Conservation (phyloP, 345 rosid species). For the Aquilaria malaccensis region DNA sequence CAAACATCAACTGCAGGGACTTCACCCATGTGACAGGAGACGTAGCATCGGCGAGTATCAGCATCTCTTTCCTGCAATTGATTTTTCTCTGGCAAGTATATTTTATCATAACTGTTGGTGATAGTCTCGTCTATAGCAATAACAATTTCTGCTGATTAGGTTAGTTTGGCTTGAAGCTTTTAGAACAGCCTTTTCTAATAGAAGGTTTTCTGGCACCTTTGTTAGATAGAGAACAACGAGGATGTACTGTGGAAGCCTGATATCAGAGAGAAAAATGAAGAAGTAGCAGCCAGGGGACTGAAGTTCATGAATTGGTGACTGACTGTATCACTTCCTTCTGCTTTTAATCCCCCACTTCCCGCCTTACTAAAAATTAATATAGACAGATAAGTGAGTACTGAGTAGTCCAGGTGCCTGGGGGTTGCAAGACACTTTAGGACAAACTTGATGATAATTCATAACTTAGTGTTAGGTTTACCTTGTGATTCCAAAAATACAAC, state of each 20-base stretch:
- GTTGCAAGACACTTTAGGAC: background rate
- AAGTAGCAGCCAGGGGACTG: constrained; percentile 61
- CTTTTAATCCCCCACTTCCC: background rate
- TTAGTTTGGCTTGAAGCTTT: background rate
- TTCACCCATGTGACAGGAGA: constrained; percentile 83
- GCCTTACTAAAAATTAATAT: background rate
- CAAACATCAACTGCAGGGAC: constrained; percentile 40
- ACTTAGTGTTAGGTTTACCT: no score
- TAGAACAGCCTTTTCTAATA: no score
- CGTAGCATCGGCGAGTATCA: constrained; percentile 48
- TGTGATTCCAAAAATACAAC: no score
- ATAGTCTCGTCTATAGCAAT: background rate
- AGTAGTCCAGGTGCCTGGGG: background rate
- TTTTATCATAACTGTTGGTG: constrained; percentile 3
- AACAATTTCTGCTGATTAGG: background rate
- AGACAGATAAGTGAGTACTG: background rate
- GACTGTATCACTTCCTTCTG: background rate
- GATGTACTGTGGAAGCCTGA: constrained; percentile 53
- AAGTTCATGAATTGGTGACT: constrained; percentile 63
- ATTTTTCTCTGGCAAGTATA: constrained; percentile 68
- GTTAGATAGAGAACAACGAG: constrained; percentile 50
- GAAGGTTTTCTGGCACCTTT: constrained; percentile 2
- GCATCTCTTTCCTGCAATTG: constrained; percentile 63
- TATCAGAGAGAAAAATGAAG: constrained; percentile 50
- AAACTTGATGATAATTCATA: no score